A percentile compares a stretch with the other conserved stretches of the same genome.
Evolutionary conservation across 2,329 filamentous ascomycete species (phyloP).

Genomic region (Colletotrichum sp.): DNA sequence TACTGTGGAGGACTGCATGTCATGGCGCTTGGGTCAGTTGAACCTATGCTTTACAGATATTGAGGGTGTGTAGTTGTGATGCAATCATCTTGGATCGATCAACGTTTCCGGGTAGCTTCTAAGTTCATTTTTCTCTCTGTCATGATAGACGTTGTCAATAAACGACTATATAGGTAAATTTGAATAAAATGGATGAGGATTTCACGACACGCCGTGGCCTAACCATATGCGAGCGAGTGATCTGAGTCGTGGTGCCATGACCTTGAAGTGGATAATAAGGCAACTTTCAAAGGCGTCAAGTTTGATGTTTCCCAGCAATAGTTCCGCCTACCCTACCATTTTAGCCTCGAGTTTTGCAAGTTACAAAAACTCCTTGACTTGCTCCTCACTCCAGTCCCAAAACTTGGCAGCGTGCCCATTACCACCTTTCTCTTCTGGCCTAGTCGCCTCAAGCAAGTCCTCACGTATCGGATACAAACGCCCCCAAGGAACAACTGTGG

Average conservation of each 20-base stretch:
- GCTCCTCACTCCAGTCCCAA: conserved; percentile 33
- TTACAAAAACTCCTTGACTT: not conserved
- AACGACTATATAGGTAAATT: too few relatives aligned
- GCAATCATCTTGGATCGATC: not conserved
- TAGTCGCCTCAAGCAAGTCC: conserved; percentile 31
- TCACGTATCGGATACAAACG: conserved; percentile 23
- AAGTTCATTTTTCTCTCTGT: not conserved
- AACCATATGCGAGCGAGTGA: too few relatives aligned
- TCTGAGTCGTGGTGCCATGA: too few relatives aligned
- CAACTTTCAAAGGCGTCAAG: too few relatives aligned
- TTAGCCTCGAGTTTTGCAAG: not conserved
- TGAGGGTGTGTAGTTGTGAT: not conserved
- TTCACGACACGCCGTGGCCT: too few relatives aligned
- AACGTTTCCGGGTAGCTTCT: not conserved
- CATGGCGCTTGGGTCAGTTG: not conserved
- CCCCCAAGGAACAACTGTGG: not conserved
- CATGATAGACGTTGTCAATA: not conserved
- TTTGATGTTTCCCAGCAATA: too few relatives aligned
- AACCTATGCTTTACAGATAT: not conserved
- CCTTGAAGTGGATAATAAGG: too few relatives aligned
- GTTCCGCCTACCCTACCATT: too few relatives aligned
- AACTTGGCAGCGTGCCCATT: conserved; percentile 28
- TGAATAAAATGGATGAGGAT: too few relatives aligned
- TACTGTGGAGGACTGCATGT: not conserved
- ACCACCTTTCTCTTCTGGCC: conserved; percentile 28